These are phyloP conservation scores for Rhizomucor miehei DNA, from an alignment of 371 early-diverging fungal species.

Conservation along the genomic window DNA sequence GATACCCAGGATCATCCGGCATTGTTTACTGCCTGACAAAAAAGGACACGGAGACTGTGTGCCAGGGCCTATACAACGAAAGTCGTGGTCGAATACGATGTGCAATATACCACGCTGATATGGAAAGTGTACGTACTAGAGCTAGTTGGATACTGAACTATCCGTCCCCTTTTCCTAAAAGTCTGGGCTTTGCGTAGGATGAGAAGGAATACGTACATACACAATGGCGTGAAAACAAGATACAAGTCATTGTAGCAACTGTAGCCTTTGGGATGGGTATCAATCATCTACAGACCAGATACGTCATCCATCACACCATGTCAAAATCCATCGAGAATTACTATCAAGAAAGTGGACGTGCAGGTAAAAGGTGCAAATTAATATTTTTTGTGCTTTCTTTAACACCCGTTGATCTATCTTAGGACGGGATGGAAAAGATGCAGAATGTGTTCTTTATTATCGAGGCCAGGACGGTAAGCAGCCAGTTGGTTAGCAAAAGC, in stretches of 20 bases:
- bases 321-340: slow-evolving; percentile 88
- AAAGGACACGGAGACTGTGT: slow-evolving; percentile 74
- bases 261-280: slow-evolving; percentile 97
- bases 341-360: slow-evolving; percentile 94
- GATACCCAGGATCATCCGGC: slow-evolving; percentile 63
- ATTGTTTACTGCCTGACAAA: slow-evolving; percentile 85
- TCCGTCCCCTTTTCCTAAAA: no score
- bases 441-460: slow-evolving; percentile 80
- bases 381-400: no score
- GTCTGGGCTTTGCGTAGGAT: slow-evolving; percentile 18
- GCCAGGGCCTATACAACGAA: slow-evolving; percentile 50
- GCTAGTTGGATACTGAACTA: no score
- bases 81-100: slow-evolving; percentile 53
- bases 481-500: no score
- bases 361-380: slow-evolving; percentile 57
- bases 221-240: slow-evolving; percentile 64
- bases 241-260: slow-evolving; percentile 95
- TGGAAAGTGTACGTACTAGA: slow-evolving; percentile 57
- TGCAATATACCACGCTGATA: slow-evolving; percentile 81
- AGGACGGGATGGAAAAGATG: slow-evolving; percentile 63
- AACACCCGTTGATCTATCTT: neutral
- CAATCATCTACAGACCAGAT: slow-evolving; percentile 82
- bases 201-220: slow-evolving; percentile 71
- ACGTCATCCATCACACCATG: slow-evolving; percentile 83
- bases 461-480: slow-evolving; percentile 56